Evolutionary conservation across 768 basidiomycete genomes (phyloP), one percentile per base, ranked within the genome.

Genomic region (Boletus tylopilopsis): DNA sequence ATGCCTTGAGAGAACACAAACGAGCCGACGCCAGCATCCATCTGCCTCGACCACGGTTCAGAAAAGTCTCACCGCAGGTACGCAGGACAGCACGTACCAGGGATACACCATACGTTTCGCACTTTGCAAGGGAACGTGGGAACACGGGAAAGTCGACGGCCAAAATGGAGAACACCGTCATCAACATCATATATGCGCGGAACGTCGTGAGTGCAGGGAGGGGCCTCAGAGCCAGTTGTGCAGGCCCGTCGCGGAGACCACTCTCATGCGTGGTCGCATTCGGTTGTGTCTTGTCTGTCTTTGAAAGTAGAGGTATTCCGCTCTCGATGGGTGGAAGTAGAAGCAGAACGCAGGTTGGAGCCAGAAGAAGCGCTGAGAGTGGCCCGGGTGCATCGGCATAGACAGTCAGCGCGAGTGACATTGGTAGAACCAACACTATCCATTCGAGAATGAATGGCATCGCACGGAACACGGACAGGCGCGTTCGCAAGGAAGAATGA

Each of bases 1-100:
- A 99, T 67, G 19, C 96, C 96, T 63, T 94, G 89, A 0, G 95
- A 94, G 66, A 96, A 98, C 12, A 98, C 91, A 56, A 99, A 98
- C 1, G 94, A 93, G 12, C 96, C 96, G 2, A 97, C 95, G 11
- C 96, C 96, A 12, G 94, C 69, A 62, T 99, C 96, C 96, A 98
- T 99, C 95, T 99, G 37, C 10, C 43, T 54, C 27, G 42, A 44
- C 37, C 24, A 16, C 29, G 27, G 5, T 34, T 42, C 21, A 24
- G 42, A 9, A 2, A 42, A n/a, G n/a, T n/a, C n/a, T n/a, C n/a
- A n/a, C n/a, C n/a, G n/a, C 10, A 36, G 10, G 15, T 11, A 24
- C n/a, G 18, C 16, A 30, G 30, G 33, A 13, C 27, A 18, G 46
- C 62, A 68, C 79, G 50, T 42, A 96, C 95, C 70, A 99, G 58